Evolutionary conservation across 257 asterid species (phyloP).

Genomic region (Perilla frutescens): DNA sequence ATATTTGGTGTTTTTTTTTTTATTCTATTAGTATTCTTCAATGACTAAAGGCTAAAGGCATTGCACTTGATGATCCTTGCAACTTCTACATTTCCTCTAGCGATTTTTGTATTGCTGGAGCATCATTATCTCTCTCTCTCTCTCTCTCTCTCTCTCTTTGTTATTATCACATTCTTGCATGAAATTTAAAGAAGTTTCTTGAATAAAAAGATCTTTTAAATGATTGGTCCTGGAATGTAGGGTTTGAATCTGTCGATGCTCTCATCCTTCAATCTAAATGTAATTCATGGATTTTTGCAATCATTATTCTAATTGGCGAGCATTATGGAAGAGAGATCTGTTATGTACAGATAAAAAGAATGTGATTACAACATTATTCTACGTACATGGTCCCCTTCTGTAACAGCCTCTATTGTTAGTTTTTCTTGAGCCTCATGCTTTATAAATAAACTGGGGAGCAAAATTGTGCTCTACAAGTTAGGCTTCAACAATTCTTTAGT

Average conservation of each 20-base stretch:
- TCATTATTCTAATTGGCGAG: not conserved
- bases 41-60: not conserved
- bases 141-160: not conserved
- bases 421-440: conserved; percentile 10
- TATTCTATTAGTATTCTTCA: not conserved
- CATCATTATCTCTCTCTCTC: not conserved
- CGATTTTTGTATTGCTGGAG: conserved; percentile 8
- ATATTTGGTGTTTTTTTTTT: not conserved
- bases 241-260: no score
- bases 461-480: conserved; percentile 31
- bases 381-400: conserved; percentile 29
- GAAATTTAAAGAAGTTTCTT: no score
- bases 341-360: conserved; percentile 40
- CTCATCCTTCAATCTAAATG: not conserved
- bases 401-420: conserved; percentile 41
- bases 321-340: conserved; percentile 18
- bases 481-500: conserved; percentile 21
- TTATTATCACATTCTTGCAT: not conserved
- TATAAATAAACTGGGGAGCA: conserved; percentile 27
- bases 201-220: not conserved
- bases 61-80: not conserved
- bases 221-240: not conserved
- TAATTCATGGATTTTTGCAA: not conserved
- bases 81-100: conserved; percentile 19
- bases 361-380: conserved; percentile 28